Conservation (phyloP, 75 land plant genomes). For the Selaginella tamariscina region DNA sequence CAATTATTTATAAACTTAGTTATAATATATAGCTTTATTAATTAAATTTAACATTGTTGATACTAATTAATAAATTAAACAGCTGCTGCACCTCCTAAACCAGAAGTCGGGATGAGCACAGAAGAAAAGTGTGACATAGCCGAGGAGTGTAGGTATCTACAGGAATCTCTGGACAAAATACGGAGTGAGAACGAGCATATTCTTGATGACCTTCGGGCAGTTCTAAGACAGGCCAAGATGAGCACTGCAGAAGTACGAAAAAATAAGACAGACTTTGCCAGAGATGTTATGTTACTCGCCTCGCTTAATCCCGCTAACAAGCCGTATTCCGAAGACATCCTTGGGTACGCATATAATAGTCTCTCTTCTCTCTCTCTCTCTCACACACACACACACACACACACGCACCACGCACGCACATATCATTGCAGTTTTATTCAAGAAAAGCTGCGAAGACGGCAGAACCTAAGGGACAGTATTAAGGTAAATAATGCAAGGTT, state of each 20-base stretch:
- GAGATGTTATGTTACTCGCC: conserved; percentile 28
- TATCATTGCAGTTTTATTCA: conserved; percentile 25
- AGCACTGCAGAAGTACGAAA: conserved; percentile 27
- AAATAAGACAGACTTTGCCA: conserved; percentile 20
- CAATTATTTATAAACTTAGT: too few species aligned
- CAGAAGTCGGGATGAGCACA: conserved; percentile 13
- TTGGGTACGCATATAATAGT: too few species aligned
- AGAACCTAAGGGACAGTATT: conserved; percentile 9
- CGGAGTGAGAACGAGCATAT: conserved; percentile 25
- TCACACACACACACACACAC: too few species aligned
- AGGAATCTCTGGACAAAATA: conserved; percentile 17
- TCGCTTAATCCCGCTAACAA: conserved; percentile 13
- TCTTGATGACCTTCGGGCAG: conserved; percentile 29
- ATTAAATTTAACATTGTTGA: too few species aligned
- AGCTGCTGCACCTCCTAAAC: conserved; percentile 11
- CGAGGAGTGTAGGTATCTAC: conserved; percentile 7
- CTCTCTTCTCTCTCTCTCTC: too few species aligned
- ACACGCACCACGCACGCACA: too few species aligned
- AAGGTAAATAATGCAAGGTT: conserved; percentile 19
- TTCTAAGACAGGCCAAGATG: conserved; percentile 23
- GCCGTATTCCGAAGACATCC: conserved; percentile 22
- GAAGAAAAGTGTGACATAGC: conserved; percentile 34
- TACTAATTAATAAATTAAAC: too few species aligned
- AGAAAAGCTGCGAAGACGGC: conserved; percentile 16
- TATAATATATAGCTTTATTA: too few species aligned